Base-by-base conservation (phyloP, 805 yeast species). In the Cyberlindnera sargentensis region DNA sequence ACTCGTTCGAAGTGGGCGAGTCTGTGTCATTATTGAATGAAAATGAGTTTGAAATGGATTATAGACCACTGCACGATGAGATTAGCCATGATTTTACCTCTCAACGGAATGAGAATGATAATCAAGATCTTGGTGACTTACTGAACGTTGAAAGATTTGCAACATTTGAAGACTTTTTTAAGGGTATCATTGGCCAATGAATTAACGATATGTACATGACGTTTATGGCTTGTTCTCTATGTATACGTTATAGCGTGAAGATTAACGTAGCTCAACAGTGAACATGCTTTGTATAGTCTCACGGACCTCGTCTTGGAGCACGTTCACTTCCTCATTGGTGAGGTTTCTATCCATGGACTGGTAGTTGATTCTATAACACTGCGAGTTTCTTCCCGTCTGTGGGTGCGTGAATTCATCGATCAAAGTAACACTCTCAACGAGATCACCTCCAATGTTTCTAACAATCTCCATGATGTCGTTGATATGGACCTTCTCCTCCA, bases 401-500 rank as follows among this genome's bases (percentile, higher is more conserved):
- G 95, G 95, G 62, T 91, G 95, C 10, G 68, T 70, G 57, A 91
- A 93, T 57, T 84, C 84, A 60, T 93, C 99, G 30, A 87, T 70
- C 37, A 84, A 64, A 38, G 72, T 68, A 2, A 93, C 98, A 53
- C 80, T 85, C 63, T 91, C 98, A 0, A 90, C 95, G 46, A 89
- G 67, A 63, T 88, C 95, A 4, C 93, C 95, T 7, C 93, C 96
- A 36, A 73, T 72, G 44, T 75, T 75, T 59, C 99, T 79, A 23
- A 93, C 93, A 41, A 85, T 72, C 62, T 93, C 99, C 95, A 88
- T 91, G 28, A 93, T 72, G 61, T 93, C 99, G 61, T 93, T 93
- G 49, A 80, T 84, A 57, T 91, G 97, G 5, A 62, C 65, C 4
- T 55, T 53, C 11, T 58, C 56, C 4, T 60, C 46, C 6, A 58